A percentile compares a stretch with the other conserved stretches of the same genome.
Evolutionary conservation across 345 rosid species (phyloP).

Genomic region (Cardamine occulta): DNA sequence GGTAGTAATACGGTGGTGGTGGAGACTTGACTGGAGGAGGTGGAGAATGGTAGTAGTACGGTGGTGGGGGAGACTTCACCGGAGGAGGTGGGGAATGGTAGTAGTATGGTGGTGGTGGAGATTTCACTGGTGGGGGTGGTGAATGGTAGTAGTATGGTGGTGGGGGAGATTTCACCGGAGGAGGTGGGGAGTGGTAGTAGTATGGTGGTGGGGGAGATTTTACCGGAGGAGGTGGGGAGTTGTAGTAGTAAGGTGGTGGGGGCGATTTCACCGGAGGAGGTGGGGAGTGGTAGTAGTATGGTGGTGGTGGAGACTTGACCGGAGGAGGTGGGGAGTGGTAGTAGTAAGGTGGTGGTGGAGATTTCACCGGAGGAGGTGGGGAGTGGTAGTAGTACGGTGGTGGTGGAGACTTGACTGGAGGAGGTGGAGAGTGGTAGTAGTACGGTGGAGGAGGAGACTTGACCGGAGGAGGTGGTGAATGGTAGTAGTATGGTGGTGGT

Average conservation of each 20-base stretch:
- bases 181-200: constrained; percentile 53
- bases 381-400: constrained; percentile 41
- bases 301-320: constrained; percentile 34
- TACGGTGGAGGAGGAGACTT: constrained; percentile 41
- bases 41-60: constrained; percentile 24
- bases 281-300: constrained; percentile 52
- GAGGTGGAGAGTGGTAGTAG: constrained; percentile 43
- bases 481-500: constrained; percentile 41
- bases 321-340: constrained; percentile 53
- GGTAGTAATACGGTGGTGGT: constrained; percentile 43
- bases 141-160: constrained; percentile 47
- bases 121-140: constrained; percentile 38
- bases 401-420: constrained; percentile 26
- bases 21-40: constrained; percentile 35
- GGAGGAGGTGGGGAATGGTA: constrained; percentile 51
- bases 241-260: constrained; percentile 41
- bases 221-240: constrained; percentile 43
- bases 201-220: constrained; percentile 43
- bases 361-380: constrained; percentile 41
- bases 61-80: constrained; percentile 37
- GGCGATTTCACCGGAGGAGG: constrained; percentile 45
- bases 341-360: constrained; percentile 41
- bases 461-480: constrained; percentile 41
- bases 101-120: constrained; percentile 41
- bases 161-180: constrained; percentile 36